These are phyloP conservation scores for Solanum ossicruentum DNA, from an alignment of 257 asterid genomes.

Conservation along the genomic window DNA sequence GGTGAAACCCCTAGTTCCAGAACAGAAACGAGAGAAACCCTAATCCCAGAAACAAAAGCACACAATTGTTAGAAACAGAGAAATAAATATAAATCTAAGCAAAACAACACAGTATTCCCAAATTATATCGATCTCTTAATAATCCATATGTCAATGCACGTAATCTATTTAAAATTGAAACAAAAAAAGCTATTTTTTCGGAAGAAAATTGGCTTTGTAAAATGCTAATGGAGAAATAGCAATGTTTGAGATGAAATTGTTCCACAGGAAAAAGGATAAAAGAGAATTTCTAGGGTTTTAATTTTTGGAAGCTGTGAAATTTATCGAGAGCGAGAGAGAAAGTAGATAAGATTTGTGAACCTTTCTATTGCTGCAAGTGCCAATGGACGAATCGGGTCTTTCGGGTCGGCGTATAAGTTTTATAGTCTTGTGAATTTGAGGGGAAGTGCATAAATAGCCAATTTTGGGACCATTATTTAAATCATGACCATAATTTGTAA, in stretches of 20 bases:
- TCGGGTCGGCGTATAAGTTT: neutral
- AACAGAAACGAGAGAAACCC: constrained; percentile 2
- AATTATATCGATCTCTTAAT: neutral
- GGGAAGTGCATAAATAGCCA: neutral
- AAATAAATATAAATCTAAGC: neutral
- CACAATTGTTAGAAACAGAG: neutral
- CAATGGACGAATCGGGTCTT: neutral
- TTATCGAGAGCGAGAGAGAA: neutral
- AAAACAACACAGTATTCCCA: neutral
- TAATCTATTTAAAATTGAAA: neutral
- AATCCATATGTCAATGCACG: neutral
- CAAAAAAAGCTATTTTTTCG: neutral
- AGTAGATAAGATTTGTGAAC: neutral
- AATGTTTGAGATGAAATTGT: neutral
- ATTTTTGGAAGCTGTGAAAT: neutral
- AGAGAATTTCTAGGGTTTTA: neutral
- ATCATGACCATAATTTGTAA: neutral
- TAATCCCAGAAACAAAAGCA: neutral
- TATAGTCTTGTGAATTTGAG: neutral
- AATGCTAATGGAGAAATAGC: neutral
- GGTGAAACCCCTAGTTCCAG: neutral
- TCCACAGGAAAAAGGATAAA: neutral
- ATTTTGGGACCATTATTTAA: neutral
- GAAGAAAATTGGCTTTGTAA: neutral
- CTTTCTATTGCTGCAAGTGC: neutral